Percentiles rank a stretch among this genome's conserved stretches.
Conservation (phyloP, 345 rosid genomes). For the Eucalyptus pumila region DNA sequence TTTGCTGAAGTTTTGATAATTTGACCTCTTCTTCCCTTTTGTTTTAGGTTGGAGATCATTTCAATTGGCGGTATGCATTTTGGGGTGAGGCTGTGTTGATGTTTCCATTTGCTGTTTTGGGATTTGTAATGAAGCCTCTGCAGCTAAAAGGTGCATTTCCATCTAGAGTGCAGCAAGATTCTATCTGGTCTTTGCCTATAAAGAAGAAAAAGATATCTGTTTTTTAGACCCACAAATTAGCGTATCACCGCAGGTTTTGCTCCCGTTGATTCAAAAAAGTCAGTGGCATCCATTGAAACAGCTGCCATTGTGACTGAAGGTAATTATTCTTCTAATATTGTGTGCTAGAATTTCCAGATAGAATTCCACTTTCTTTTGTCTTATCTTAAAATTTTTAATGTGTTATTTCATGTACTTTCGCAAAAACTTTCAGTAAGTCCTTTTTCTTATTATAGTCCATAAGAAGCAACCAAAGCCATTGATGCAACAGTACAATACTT, state of each 20-base stretch:
- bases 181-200: neutral
- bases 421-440: neutral
- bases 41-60: conserved; percentile 52
- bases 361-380: neutral
- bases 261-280: conserved; percentile 38
- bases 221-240: neutral
- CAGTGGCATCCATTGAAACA: conserved; percentile 28
- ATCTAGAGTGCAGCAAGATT: neutral
- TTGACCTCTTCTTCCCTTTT: neutral
- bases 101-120: conserved; percentile 71
- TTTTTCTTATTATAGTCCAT: neutral
- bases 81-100: conserved; percentile 78
- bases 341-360: neutral
- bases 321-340: neutral
- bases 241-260: conserved; percentile 47
- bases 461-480: neutral
- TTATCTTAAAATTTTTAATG: neutral
- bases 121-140: conserved; percentile 71
- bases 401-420: neutral
- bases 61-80: conserved; percentile 80
- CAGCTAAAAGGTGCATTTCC: conserved; percentile 64
- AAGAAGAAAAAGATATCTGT: neutral
- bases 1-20: neutral
- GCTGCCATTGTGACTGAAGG: conserved; percentile 36
- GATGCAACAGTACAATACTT: neutral